A percentile compares a stretch with the other conserved stretches of the same genome.
phyloP scores from a whole-genome alignment of 331 rosid species.

The Quercus tomentella region DNA sequence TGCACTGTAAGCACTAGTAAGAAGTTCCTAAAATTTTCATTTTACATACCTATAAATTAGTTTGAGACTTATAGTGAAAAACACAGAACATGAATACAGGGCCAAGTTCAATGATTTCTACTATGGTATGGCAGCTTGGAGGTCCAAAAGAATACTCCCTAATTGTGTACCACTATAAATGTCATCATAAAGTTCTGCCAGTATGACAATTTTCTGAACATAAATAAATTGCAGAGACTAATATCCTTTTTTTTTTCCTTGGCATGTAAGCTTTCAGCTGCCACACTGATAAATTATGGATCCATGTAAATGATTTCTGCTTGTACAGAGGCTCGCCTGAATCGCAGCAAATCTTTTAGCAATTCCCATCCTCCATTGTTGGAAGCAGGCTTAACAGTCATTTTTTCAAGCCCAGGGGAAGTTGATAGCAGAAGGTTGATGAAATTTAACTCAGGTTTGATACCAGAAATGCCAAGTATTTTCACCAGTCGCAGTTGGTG shows the following conservation, averaged over 20 bases:
- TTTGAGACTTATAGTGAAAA: too few relatives aligned
- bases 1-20: background rate
- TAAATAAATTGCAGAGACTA: too few relatives aligned
- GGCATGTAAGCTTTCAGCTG: background rate
- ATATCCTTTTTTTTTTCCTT: background rate
- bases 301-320: conserved; percentile 52
- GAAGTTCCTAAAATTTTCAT: too few relatives aligned
- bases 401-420: conserved; percentile 48
- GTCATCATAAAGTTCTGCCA: too few relatives aligned
- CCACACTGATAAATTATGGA: conserved; percentile 12
- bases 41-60: too few relatives aligned
- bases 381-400: conserved; percentile 39
- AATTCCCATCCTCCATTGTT: conserved; percentile 16
- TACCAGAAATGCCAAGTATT: conserved; percentile 34
- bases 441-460: conserved; percentile 43
- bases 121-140: background rate
- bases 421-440: conserved; percentile 42
- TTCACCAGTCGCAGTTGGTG: conserved; percentile 38
- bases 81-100: too few relatives aligned
- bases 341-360: conserved; percentile 42
- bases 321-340: conserved; percentile 42
- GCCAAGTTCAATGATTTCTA: too few relatives aligned
- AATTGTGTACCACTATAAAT: too few relatives aligned
- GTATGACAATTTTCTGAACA: too few relatives aligned
- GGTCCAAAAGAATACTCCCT: background rate